Conservation (phyloP, 164 flowering plant species). For the Piper longum region DNA sequence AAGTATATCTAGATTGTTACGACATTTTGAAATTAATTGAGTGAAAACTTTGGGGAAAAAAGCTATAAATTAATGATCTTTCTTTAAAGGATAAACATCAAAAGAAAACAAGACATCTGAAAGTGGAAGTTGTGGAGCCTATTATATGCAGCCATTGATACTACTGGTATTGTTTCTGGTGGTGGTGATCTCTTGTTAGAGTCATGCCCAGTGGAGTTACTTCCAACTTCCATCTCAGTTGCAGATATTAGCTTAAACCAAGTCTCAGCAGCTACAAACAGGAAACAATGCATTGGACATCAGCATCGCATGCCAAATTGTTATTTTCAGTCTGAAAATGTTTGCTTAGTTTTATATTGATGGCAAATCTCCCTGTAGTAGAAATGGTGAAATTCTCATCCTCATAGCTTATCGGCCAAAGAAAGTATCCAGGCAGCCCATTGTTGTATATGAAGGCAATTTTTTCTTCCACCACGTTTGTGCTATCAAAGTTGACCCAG, state of each 20-base stretch:
- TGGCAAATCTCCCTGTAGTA: neutral
- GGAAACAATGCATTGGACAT: neutral
- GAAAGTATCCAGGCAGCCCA: conserved; percentile 3
- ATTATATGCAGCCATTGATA: neutral
- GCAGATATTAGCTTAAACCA: neutral
- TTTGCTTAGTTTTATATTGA: neutral
- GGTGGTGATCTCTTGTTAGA: neutral
- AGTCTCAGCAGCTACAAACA: neutral
- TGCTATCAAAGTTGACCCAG: conserved; percentile 5
- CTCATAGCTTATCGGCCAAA: conserved; percentile 5
- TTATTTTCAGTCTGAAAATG: no score
- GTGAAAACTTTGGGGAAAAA: neutral
- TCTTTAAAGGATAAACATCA: neutral
- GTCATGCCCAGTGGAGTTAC: neutral
- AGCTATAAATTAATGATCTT: neutral
- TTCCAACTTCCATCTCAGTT: neutral
- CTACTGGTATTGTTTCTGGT: neutral
- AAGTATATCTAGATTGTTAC: no score
- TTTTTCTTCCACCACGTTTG: conserved; percentile 1
- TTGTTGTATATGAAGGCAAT: neutral
- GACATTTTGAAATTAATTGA: neutral
- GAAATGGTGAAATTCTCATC: conserved; percentile 4
- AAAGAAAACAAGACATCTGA: neutral
- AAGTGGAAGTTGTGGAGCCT: neutral
- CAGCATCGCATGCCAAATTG: neutral